Evolutionary conservation across 495 filamentous ascomycete genomes (phyloP), one percentile per base, ranked within the genome.

Genomic region (Choiromyces venosus): DNA sequence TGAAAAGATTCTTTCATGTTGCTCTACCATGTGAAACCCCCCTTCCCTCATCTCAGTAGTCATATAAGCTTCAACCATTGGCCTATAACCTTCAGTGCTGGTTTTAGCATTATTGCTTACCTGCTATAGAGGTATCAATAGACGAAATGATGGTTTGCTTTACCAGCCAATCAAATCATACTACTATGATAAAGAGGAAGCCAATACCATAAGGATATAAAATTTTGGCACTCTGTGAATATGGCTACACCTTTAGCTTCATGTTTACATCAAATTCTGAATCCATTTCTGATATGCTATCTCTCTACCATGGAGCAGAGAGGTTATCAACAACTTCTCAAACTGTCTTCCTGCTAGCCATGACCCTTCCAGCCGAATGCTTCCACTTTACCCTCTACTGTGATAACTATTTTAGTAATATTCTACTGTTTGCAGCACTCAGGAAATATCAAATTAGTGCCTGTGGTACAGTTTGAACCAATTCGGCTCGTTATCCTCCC

Each of bases 121-220:
- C 72, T 29, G n/a, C 68, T 18, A 77, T 12, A 0, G 18, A 74
- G 33, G 38, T 61, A n/a, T 69, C 67, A 29, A 71, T 77, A 36
- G 68, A 77, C 65, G 68, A 69, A 61, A 71, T 71, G 40, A 74
- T 77, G 33, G 65, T 74, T 25, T 39, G 44, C 35, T 73, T 73
- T 64, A 70, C 71, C 1, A 69, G 65, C n/a, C 65, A 52, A 38
- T 37, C 19, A 4, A 29, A 36, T 16, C 46, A 76, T 70, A 73
- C 65, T n/a, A 65, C 70, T 8, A 76, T 69, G n/a, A 70, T 38
- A 1, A 42, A 38, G 46, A 69, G 70, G 16, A 73, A 76, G 21
- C 66, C 40, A 12, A 75, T 72, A 12, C 36, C 37, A 19, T 39
- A 74, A 71, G 56, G 67, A 0, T 71, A 38, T 25, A 69, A 74